Percentiles rank a stretch among this genome's conserved stretches.
Evolutionary conservation across 257 asterid genomes (phyloP).

Genomic region (Craterostigma plantagineum): DNA sequence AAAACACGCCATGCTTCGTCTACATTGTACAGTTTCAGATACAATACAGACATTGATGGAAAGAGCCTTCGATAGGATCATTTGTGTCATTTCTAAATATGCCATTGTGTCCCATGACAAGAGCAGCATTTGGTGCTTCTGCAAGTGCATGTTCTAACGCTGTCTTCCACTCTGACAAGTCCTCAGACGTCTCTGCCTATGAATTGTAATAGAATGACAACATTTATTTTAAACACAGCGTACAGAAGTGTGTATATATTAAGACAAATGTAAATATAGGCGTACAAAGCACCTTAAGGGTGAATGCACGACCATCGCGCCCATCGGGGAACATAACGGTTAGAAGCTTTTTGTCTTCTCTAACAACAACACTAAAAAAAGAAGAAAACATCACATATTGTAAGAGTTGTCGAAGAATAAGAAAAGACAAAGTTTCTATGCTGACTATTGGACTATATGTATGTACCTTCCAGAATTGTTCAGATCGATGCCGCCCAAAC

Average conservation of each 20-base stretch:
- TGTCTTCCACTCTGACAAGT: slow-evolving; percentile 93
- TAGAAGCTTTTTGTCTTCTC: slow-evolving; percentile 92
- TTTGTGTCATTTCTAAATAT: slow-evolving; percentile 60
- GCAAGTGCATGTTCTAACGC: slow-evolving; percentile 90
- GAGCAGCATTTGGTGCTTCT: slow-evolving; percentile 97
- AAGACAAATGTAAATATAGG: no score
- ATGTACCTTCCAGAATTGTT: slow-evolving; percentile 93
- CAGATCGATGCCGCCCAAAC: slow-evolving; percentile 92
- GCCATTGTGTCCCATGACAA: slow-evolving; percentile 98
- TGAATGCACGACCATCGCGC: slow-evolving; percentile 96
- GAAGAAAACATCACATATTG: slow-evolving; percentile 7
- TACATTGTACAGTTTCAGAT: no score
- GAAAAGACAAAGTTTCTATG: slow-evolving; percentile 4
- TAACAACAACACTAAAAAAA: slow-evolving; percentile 83
- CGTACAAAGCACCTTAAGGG: slow-evolving; percentile 95
- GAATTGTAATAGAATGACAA: slow-evolving; percentile 9
- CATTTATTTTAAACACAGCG: no score
- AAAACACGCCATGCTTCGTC: no score
- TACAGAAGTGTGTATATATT: no score
- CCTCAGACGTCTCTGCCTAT: slow-evolving; percentile 93
- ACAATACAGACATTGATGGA: slow-evolving; percentile 54
- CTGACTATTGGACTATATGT: not conserved
- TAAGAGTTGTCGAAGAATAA: slow-evolving; percentile 1
- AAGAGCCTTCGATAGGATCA: slow-evolving; percentile 70
- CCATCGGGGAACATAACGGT: slow-evolving; percentile 97